Base-by-base conservation (phyloP, 495 filamentous ascomycete genomes). In the Hyaloscypha variabilis region DNA sequence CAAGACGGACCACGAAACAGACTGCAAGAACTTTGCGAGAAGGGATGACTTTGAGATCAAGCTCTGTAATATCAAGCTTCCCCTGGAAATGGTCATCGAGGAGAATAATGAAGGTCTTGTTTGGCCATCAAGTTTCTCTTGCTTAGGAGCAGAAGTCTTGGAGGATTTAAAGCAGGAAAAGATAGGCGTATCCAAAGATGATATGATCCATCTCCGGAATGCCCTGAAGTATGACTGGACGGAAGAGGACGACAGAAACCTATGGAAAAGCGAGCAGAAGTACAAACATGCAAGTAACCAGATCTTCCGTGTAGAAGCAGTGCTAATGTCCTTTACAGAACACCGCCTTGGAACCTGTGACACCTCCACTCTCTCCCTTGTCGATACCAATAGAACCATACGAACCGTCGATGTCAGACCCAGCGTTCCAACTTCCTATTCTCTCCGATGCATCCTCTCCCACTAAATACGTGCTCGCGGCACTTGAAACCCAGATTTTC, bases 281-380 rank as follows among this genome's bases (percentile, higher is more conserved):
- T 71, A 77, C 61, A 73, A 71, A 56, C 79, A 69, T 61, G 82
- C 81, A 74, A 62, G 75, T 71, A 14, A 39, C 1, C 29, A 62
- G 21, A 23, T 4, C 39, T 21, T 21, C 49, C 67, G 21, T 63
- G 67, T 61, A 13, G 39, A 25, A 28, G 63, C 29, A 49, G 21
- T 57, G 66, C 29, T 65, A 2, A 69, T 14, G 50, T n/a, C 28
- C 25, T 50, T 21, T 49, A 19, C 56, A 81, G 81, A 71, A 77
- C 46, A 62, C 61, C 60, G 70, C 66, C 6, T 63, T 71, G 11
- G 73, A 78, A 42, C 78, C 72, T 26, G 49, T 89, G 29, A 87
- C 87, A 13, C 88, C 88, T 30, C 87, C 86, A 14, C 73, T 91
- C 13, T 81, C 85, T 46, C 87, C 75, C 23, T 61, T 83, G 29